phyloP scores from a whole-genome alignment of 768 basidiomycete genomes.

The Pleurotus salmoneostramineus region DNA sequence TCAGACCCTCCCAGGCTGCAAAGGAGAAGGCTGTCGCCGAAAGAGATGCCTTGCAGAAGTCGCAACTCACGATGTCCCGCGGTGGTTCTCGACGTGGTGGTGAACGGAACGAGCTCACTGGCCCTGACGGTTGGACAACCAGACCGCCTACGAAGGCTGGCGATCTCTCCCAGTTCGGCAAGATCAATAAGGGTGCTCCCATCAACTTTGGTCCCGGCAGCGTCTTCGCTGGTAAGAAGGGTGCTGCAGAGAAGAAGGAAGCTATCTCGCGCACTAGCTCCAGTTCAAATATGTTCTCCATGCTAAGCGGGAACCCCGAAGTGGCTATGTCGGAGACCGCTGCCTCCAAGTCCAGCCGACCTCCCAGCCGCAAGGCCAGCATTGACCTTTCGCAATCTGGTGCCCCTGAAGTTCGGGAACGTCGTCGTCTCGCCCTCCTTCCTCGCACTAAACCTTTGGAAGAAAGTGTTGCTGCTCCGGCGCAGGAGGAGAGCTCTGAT shows the following conservation, averaged over 20 bases:
- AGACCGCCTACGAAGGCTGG: slow-evolving; percentile 75
- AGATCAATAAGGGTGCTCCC: slow-evolving; percentile 64
- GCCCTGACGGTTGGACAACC: slow-evolving; percentile 88
- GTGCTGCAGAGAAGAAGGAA: slow-evolving; percentile 53
- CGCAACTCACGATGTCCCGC: slow-evolving; percentile 73
- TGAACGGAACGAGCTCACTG: slow-evolving; percentile 53
- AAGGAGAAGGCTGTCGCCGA: slow-evolving; percentile 73
- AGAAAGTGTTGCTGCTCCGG: slow-evolving; percentile 31
- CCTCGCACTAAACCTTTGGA: slow-evolving; percentile 76
- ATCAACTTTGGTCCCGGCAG: slow-evolving; percentile 83
- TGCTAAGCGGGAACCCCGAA: slow-evolving; percentile 66
- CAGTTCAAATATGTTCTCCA: slow-evolving; percentile 82
- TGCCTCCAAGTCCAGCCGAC: slow-evolving; percentile 43
- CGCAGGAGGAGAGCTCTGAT: slow-evolving; percentile 45
- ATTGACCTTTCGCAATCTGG: slow-evolving; percentile 44
- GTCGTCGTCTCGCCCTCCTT: slow-evolving; percentile 69
- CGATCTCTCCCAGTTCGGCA: slow-evolving; percentile 84
- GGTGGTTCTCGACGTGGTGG: slow-evolving; percentile 87
- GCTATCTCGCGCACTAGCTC: slow-evolving; percentile 79
- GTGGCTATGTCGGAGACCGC: slow-evolving; percentile 45
- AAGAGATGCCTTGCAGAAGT: slow-evolving; percentile 56
- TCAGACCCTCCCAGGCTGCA: slow-evolving; percentile 49
- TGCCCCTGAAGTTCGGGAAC: slow-evolving; percentile 48
- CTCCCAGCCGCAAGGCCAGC: slow-evolving; percentile 46
- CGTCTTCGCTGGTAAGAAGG: slow-evolving; percentile 76